Evolutionary conservation across 352 stramenopile species (phyloP).

Genomic region (Bremia lactucae): DNA sequence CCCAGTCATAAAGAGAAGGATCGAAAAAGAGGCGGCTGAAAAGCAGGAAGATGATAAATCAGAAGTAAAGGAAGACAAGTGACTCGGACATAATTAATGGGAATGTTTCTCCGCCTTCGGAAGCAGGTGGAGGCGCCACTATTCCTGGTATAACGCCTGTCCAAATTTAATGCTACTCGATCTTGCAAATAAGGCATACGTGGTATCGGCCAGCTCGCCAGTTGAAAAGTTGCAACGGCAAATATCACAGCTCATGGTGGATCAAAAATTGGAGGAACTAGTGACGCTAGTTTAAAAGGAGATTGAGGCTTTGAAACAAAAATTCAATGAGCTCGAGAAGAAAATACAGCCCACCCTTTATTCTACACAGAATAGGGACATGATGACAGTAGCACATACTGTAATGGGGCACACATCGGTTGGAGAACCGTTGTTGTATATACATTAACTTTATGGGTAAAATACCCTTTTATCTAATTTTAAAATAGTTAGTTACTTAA

Average conservation of each 20-base stretch:
- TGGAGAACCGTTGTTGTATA: too few species aligned
- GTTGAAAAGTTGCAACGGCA: slow-evolving; percentile 63
- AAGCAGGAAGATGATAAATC: slow-evolving; percentile 40
- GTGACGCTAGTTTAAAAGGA: slow-evolving; percentile 53
- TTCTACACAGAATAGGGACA: slow-evolving; percentile 9
- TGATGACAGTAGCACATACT: slow-evolving; percentile 9
- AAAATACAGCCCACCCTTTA: slow-evolving; percentile 52
- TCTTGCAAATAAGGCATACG: slow-evolving; percentile 45
- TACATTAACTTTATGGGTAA: too few species aligned
- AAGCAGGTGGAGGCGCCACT: slow-evolving; percentile 17
- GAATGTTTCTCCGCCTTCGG: slow-evolving; percentile 10
- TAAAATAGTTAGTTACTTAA: too few species aligned
- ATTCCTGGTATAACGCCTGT: slow-evolving; percentile 43
- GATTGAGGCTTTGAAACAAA: slow-evolving; percentile 65
- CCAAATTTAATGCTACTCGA: slow-evolving; percentile 65
- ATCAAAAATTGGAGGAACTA: slow-evolving; percentile 22
- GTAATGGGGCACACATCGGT: too few species aligned
- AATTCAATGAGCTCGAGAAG: slow-evolving; percentile 63
- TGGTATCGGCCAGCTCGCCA: slow-evolving; percentile 29
- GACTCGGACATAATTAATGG: slow-evolving; percentile 59
- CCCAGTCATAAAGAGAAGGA: slow-evolving; percentile 57
- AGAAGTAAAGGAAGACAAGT: slow-evolving; percentile 38
- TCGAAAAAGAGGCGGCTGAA: slow-evolving; percentile 51
- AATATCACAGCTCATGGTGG: slow-evolving; percentile 61
- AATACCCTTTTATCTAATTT: too few species aligned